Evolutionary conservation across 2,329 filamentous ascomycete species (phyloP).

Genomic region (Hypoxylon sp.): DNA sequence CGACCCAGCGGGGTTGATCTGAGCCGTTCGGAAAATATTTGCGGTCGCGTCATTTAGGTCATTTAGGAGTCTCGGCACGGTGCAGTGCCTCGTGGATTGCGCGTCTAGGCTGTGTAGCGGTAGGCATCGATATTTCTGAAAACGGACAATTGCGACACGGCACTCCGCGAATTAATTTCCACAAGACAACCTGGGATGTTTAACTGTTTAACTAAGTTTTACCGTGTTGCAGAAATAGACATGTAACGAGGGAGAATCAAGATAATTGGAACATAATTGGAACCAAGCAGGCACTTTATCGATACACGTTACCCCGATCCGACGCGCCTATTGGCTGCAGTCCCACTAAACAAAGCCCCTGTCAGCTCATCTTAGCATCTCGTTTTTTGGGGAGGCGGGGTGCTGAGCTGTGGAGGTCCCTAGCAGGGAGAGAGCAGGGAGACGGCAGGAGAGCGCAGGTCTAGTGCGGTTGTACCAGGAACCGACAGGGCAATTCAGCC

Average conservation of each 20-base stretch:
- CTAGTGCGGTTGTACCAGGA: constrained; percentile 16
- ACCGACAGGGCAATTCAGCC: constrained; percentile 28
- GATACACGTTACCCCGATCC: constrained; percentile 27
- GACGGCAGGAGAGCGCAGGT: not conserved
- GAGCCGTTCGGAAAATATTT: constrained; percentile 38
- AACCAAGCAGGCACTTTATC: constrained; percentile 21
- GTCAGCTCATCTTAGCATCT: constrained; percentile 31
- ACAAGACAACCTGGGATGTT: not conserved
- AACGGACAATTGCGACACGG: constrained; percentile 17
- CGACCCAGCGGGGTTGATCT: constrained; percentile 34
- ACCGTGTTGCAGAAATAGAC: constrained; percentile 9
- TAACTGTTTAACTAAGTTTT: not conserved
- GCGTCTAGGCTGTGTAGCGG: constrained; percentile 40
- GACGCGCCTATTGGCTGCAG: constrained; percentile 44
- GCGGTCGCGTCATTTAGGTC: constrained; percentile 38
- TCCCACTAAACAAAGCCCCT: constrained; percentile 53
- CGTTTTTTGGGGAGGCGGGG: constrained; percentile 37
- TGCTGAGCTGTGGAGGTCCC: constrained; percentile 19
- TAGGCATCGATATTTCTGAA: constrained; percentile 43
- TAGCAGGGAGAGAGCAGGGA: not conserved
- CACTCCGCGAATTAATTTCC: constrained; percentile 14
- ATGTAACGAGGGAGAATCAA: constrained; percentile 21
- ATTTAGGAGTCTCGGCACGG: constrained; percentile 39
- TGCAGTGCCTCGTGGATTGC: constrained; percentile 49
- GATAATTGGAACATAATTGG: constrained; percentile 5